Evolutionary conservation across 2,329 filamentous ascomycete species (phyloP).

Genomic region (Exophiala dermatitidis): DNA sequence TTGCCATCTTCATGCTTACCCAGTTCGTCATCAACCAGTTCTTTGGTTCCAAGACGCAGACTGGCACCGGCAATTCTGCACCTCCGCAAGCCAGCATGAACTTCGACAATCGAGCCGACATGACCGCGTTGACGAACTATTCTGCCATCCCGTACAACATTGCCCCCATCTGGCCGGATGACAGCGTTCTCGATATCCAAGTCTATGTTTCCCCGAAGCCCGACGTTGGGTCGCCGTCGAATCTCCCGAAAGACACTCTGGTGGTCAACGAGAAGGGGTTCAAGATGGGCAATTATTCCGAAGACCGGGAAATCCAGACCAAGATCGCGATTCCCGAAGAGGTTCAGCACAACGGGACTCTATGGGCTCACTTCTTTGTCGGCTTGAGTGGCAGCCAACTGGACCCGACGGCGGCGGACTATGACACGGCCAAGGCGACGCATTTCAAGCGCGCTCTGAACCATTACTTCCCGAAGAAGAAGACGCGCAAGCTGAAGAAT

Average conservation of each 20-base stretch:
- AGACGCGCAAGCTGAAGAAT: conserved; percentile 77
- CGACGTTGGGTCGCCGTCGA: conserved; percentile 59
- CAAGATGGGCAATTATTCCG: conserved; percentile 67
- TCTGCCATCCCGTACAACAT: conserved; percentile 61
- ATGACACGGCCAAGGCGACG: conserved; percentile 68
- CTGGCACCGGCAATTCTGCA: conserved; percentile 20
- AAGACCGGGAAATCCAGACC: conserved; percentile 69
- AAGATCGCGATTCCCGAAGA: conserved; percentile 67
- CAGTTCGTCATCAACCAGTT: conserved; percentile 53
- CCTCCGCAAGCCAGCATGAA: conserved; percentile 46
- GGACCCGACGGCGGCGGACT: conserved; percentile 66
- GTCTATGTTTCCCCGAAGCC: conserved; percentile 76
- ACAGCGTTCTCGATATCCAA: conserved; percentile 71
- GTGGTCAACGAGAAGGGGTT: conserved; percentile 77
- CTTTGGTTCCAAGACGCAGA: conserved; percentile 37
- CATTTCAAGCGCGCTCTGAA: conserved; percentile 81
- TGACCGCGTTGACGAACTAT: conserved; percentile 52
- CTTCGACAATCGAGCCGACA: conserved; percentile 57
- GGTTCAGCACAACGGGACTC: conserved; percentile 84
- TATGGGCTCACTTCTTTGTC: conserved; percentile 92
- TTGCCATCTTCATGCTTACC: conserved; percentile 53
- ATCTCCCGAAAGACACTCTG: conserved; percentile 58
- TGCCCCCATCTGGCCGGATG: conserved; percentile 78
- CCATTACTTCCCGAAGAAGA: conserved; percentile 86
- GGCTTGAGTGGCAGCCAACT: conserved; percentile 66